phyloP scores from a whole-genome alignment of 1,284 basidiomycete species.

The Ganoderma resinaceum region DNA sequence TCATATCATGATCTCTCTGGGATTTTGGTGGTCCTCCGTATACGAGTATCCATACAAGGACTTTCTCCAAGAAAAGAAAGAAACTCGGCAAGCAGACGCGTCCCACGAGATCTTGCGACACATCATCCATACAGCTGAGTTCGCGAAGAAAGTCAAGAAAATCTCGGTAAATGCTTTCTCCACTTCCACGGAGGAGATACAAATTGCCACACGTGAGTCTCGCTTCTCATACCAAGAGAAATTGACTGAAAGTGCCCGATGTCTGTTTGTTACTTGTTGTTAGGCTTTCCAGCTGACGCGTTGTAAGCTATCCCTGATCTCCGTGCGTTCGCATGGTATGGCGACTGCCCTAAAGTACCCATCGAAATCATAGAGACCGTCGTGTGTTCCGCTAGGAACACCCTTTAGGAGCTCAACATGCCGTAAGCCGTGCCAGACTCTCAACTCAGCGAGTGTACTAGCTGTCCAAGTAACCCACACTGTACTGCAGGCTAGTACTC shows the following conservation, averaged over 20 bases:
- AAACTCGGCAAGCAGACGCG: background rate
- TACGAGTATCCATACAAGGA: background rate
- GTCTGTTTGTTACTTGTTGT: background rate
- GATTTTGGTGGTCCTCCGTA: background rate
- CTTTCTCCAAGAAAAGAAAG: background rate
- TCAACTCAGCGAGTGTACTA: too few relatives aligned
- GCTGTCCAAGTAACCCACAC: too few relatives aligned
- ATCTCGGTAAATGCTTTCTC: background rate
- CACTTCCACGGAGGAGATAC: background rate
- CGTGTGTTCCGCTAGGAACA: background rate
- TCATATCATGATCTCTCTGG: background rate
- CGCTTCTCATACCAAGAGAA: too few relatives aligned
- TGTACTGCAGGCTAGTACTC: background rate
- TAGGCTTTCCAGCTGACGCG: conserved; percentile 1
- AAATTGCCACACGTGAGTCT: conserved; percentile 1
- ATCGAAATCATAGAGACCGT: background rate
- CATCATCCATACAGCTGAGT: conserved; percentile 1
- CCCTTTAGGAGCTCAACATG: background rate
- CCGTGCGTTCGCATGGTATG: conserved; percentile 1
- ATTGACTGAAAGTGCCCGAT: background rate
- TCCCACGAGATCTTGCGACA: conserved; percentile 5
- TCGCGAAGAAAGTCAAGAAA: conserved; percentile 4
- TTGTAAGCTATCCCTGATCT: background rate
- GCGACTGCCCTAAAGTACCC: background rate
- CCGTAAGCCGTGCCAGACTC: too few relatives aligned